These are phyloP conservation scores for Galerina sulciceps DNA, from an alignment of 768 basidiomycete genomes.

Conservation along the genomic window DNA sequence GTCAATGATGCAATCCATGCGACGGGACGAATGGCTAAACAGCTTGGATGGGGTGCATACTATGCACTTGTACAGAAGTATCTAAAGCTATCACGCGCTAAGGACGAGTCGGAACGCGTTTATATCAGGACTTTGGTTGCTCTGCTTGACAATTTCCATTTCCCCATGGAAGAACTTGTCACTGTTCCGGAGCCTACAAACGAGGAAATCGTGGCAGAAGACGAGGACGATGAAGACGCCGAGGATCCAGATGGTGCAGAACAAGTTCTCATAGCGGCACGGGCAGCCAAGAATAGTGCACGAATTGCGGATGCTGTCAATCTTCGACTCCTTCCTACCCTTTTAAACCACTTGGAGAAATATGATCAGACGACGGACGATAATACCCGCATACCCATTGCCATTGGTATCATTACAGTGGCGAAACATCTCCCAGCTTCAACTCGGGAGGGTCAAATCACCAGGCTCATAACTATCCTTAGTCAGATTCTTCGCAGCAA, in stretches of 20 bases:
- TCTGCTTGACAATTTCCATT: conserved; percentile 90
- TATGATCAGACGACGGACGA: conserved; percentile 82
- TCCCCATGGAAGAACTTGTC: conserved; percentile 72
- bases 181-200: conserved; percentile 32
- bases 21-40: conserved; percentile 76
- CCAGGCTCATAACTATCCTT: conserved; percentile 79
- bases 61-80: conserved; percentile 81
- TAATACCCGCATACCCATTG: conserved; percentile 83
- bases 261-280: not conserved
- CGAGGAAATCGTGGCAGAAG: conserved; percentile 36
- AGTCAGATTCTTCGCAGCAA: conserved; percentile 91
- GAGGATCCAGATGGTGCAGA: conserved; percentile 14
- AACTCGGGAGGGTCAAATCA: conserved; percentile 68
- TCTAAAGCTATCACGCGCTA: conserved; percentile 67
- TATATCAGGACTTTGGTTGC: conserved; percentile 86
- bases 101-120: conserved; percentile 74
- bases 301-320: conserved; percentile 80
- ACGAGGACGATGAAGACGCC: conserved; percentile 27
- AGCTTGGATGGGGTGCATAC: conserved; percentile 86
- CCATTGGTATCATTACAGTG: conserved; percentile 85
- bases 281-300: conserved; percentile 26
- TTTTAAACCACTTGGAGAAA: conserved; percentile 82
- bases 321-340: conserved; percentile 72
- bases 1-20: conserved; percentile 87
- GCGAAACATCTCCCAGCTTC: conserved; percentile 77